Evolutionary conservation across 768 basidiomycete species (phyloP).

Genomic region (Leccinellum albellum): DNA sequence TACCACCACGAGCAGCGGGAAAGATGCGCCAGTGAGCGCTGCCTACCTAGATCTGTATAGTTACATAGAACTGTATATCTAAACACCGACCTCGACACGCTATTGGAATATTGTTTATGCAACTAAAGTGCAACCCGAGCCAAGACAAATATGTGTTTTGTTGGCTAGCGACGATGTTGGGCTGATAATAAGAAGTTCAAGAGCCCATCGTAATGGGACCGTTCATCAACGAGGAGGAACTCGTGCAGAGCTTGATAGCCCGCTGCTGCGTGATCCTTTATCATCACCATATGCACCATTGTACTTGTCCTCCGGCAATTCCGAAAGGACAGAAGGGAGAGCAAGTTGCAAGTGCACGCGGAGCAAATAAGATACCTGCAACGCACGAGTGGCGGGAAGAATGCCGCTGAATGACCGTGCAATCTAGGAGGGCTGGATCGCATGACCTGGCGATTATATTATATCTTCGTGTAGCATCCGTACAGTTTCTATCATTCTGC

Average conservation of each 20-base stretch:
- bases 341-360: conserved; percentile 9
- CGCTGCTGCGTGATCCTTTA: conserved; percentile 6
- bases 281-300: conserved; percentile 14
- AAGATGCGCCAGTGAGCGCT: too few relatives aligned
- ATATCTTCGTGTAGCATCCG: background rate
- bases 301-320: conserved; percentile 13
- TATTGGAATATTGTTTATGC: too few relatives aligned
- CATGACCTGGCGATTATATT: background rate
- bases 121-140: too few relatives aligned
- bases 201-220: conserved; percentile 12
- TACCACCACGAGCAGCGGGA: too few relatives aligned
- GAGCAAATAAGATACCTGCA: conserved; percentile 14
- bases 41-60: too few relatives aligned
- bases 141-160: too few relatives aligned
- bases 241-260: conserved; percentile 1
- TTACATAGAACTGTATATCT: too few relatives aligned
- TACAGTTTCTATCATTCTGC: background rate
- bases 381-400: background rate
- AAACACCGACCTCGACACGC: too few relatives aligned
- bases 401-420: background rate
- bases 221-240: conserved; percentile 15
- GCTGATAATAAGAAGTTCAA: background rate
- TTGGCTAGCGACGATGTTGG: too few relatives aligned
- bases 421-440: background rate
- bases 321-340: conserved; percentile 20